phyloP scores from a whole-genome alignment of 257 asterid genomes.

The Petunia secreta region DNA sequence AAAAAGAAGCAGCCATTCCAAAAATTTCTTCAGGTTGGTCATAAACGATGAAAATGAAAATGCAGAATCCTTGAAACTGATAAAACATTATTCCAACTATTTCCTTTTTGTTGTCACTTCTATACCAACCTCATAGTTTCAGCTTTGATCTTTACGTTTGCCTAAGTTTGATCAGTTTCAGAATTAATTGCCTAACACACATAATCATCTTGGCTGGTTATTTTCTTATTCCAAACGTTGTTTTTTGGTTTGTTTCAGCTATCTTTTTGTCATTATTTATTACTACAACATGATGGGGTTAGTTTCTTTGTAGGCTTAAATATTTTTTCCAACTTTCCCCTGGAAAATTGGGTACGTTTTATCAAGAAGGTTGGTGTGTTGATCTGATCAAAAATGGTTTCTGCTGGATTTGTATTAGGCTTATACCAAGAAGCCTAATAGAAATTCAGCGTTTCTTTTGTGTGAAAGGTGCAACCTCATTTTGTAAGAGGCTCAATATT shows the following conservation, averaged over 20 bases:
- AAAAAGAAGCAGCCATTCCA: conserved; percentile 29
- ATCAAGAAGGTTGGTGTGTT: not conserved
- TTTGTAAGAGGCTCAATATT: not conserved
- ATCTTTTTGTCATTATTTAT: not conserved
- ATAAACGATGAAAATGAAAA: not conserved
- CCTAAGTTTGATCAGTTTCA: not conserved
- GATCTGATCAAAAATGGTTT: conserved; percentile 30
- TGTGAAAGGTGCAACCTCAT: not conserved
- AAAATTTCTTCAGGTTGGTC: conserved; percentile 38
- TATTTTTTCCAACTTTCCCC: not conserved
- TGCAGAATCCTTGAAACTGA: not conserved
- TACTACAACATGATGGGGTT: conserved; percentile 17
- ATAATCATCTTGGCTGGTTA: not conserved
- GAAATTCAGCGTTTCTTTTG: conserved; percentile 48
- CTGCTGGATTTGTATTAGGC: conserved; percentile 49
- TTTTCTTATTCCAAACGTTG: too few species aligned
- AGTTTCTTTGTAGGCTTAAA: not conserved
- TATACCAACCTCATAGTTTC: conserved; percentile 15
- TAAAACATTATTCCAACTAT: not conserved
- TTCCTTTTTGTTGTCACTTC: not conserved
- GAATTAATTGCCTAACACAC: not conserved
- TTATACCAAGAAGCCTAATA: conserved; percentile 35
- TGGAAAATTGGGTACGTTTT: not conserved
- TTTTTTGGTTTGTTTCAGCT: not conserved
- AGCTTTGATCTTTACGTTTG: not conserved